Conservation (phyloP, 768 basidiomycete genomes). For the Pluteus cervinus region DNA sequence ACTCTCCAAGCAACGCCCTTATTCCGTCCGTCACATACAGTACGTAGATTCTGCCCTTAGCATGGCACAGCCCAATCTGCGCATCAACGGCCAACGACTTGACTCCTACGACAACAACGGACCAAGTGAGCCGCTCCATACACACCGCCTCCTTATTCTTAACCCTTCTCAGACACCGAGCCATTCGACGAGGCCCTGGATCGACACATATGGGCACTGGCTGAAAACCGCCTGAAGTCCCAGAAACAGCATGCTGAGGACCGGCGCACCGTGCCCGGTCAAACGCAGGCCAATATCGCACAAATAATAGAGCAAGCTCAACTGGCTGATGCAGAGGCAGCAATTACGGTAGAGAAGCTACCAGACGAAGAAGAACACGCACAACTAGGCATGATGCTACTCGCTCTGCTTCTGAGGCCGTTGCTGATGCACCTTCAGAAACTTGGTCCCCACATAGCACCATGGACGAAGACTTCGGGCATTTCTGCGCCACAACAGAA, state of each 20-base stretch:
- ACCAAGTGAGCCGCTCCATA: conserved; percentile 32
- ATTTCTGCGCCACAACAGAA: background rate
- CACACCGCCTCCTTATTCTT: background rate
- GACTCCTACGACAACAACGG: conserved; percentile 55
- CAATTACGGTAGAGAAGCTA: conserved; percentile 15
- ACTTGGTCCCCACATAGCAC: too few relatives aligned
- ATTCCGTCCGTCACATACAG: conserved; percentile 25
- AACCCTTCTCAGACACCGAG: conserved; percentile 47
- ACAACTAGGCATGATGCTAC: too few relatives aligned
- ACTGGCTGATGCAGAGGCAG: conserved; percentile 19
- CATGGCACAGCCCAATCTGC: conserved; percentile 64
- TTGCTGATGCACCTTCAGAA: background rate
- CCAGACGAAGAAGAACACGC: conserved; percentile 13
- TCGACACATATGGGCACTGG: conserved; percentile 73
- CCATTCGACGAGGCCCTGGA: conserved; percentile 86
- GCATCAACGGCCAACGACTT: conserved; percentile 74
- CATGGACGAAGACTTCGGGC: background rate
- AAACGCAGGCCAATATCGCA: conserved; percentile 35
- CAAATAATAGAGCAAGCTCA: conserved; percentile 25
- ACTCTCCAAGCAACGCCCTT: background rate
- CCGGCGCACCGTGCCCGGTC: conserved; percentile 54
- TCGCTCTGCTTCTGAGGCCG: background rate
- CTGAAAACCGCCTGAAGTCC: conserved; percentile 69
- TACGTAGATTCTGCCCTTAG: conserved; percentile 58
- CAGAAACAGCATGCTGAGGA: conserved; percentile 65